Base-by-base conservation (phyloP, 83 land plant genomes). In the Diphasiastrum complanatum region DNA sequence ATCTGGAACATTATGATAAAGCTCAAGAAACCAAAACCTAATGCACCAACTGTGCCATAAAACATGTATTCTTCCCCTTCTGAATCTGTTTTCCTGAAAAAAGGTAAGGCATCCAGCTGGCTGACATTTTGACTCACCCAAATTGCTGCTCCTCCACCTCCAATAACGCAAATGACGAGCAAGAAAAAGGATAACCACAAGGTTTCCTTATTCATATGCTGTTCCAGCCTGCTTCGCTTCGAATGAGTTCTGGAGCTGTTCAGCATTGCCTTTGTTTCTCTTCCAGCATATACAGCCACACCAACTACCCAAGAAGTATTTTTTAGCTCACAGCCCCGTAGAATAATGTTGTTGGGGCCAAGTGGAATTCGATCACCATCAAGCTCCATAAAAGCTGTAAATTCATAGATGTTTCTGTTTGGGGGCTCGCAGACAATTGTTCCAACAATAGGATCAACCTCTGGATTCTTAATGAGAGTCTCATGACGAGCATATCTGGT, bases 221-320 rank as follows among this genome's bases (percentile, higher is more conserved):
- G 51, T 49, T 93, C 98, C 61, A 93, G 50, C 54, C 59, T 81
- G 78, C 98, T 93, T 53, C 98, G 53, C 67, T 93, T 93, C 11
- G 96, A 75, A 27, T 86, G 96, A 25, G 96, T 78, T 6, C 72
- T 75, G 36, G 98, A 75, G 69, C 98, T 93, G 36, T 93, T 93
- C 71, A 89, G 45, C 98, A 93, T 93, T 41, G 91, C 98, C 68
- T 93, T 93, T 12, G 98, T 93, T 48, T 93, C 98, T 69, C 80
- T 78, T 11, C 98, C 98, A 51, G 98, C 96, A 81, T 93, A 93
- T 19, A 93, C 98, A 46, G 82, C 98, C 30, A 88, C 95, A 2
- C 98, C 98, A 60, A 88, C 74, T 32, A 82, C 62, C 98, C 98
- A 93, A 0, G 80, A 80, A 1, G 91, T 93, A 64, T 93, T 93